These are phyloP conservation scores for Brassica hybrid DNA, from an alignment of 441 rosid species.

Conservation along the genomic window DNA sequence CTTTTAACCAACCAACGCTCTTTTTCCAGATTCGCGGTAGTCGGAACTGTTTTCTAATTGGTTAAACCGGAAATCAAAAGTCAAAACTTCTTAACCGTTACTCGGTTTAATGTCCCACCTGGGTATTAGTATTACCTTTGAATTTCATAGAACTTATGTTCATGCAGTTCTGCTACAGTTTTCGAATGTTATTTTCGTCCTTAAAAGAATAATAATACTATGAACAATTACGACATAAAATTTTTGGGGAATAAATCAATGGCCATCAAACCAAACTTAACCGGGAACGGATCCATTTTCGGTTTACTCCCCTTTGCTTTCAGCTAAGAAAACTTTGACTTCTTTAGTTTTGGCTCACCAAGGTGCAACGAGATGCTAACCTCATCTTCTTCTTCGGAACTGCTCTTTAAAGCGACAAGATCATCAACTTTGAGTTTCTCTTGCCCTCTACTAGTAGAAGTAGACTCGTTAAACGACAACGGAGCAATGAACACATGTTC, in stretches of 20 bases:
- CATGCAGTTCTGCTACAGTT: conserved; percentile 21
- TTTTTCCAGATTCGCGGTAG: conserved; percentile 4
- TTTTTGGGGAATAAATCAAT: conserved; percentile 2
- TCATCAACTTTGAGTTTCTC: conserved; percentile 45
- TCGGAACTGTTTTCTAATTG: neutral
- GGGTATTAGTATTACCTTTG: too few relatives aligned
- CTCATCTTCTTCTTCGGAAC: conserved; percentile 47
- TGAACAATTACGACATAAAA: conserved; percentile 25
- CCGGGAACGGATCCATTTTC: conserved; percentile 25
- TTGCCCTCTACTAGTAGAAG: conserved; percentile 40
- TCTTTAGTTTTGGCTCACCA: conserved; percentile 77
- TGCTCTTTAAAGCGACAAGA: conserved; percentile 58
- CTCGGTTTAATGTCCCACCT: conserved; percentile 6
- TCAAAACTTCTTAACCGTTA: neutral
- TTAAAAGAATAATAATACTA: conserved; percentile 39
- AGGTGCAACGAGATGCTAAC: conserved; percentile 65
- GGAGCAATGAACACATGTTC: conserved; percentile 80
- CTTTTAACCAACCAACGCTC: neutral
- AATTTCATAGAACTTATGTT: conserved; percentile 5
- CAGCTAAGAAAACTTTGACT: conserved; percentile 49
- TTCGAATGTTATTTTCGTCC: conserved; percentile 5
- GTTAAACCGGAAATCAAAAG: conserved; percentile 19
- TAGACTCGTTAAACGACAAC: conserved; percentile 50
- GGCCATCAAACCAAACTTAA: conserved; percentile 23
- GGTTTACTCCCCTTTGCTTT: conserved; percentile 10